These are phyloP conservation scores for Ephemerocybe angulata DNA, from an alignment of 768 basidiomycete genomes.

Conservation along the genomic window DNA sequence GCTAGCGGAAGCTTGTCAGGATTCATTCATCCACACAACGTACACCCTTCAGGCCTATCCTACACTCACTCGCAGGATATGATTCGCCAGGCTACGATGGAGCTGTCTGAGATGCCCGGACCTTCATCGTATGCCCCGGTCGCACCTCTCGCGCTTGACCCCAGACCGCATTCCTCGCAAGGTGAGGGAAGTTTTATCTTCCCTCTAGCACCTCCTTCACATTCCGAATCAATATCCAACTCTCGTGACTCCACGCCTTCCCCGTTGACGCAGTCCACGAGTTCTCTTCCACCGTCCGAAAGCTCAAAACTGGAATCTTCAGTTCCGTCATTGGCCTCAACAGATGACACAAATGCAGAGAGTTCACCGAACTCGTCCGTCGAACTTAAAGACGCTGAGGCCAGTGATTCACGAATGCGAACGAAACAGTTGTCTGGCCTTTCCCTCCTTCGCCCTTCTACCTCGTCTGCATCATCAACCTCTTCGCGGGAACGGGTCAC, in stretches of 20 bases:
- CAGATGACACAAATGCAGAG: not conserved
- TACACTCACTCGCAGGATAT: conserved; percentile 54
- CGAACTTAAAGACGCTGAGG: not conserved
- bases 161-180: not conserved
- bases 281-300: conserved; percentile 13
- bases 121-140: conserved; percentile 20
- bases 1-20: conserved; percentile 19
- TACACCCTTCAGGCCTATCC: conserved; percentile 8
- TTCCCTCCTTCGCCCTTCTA: conserved; percentile 28
- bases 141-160: not conserved
- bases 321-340: not conserved
- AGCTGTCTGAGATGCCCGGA: conserved; percentile 54
- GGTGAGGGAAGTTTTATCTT: conserved; percentile 30
- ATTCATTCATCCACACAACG: conserved; percentile 10
- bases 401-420: no score
- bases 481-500: conserved; percentile 2
- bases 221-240: conserved; percentile 4
- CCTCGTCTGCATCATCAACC: not conserved
- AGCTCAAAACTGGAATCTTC: not conserved
- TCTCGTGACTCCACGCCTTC: not conserved
- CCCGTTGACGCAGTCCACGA: conserved; percentile 12
- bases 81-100: conserved; percentile 65
- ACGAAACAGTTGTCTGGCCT: conserved; percentile 32
- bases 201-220: conserved; percentile 20
- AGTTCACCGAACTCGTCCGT: not conserved